These are phyloP conservation scores for Moricandia moricandioides DNA, from an alignment of 345 rosid genomes.

Conservation along the genomic window DNA sequence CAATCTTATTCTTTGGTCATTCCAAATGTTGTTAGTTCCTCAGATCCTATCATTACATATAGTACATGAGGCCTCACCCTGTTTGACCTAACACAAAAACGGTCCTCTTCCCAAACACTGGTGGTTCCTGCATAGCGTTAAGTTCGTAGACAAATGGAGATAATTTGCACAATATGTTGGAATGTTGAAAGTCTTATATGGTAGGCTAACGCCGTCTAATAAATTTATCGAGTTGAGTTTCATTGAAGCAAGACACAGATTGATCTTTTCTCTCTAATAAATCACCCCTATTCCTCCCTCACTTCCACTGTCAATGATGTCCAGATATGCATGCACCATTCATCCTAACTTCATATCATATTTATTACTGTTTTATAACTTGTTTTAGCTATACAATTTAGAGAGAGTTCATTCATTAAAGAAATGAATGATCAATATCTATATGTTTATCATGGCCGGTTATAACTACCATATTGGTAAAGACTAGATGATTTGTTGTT, in stretches of 20 bases:
- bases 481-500: not conserved
- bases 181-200: not conserved
- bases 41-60: conserved; percentile 4
- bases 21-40: too few species aligned
- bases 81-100: conserved; percentile 62
- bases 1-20: too few species aligned
- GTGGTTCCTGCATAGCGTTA: conserved; percentile 72
- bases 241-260: not conserved
- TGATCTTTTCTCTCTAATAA: conserved; percentile 6
- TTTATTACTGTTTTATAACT: too few species aligned
- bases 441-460: not conserved
- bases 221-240: not conserved
- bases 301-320: not conserved
- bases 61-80: conserved; percentile 59
- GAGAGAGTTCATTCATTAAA: not conserved
- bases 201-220: not conserved
- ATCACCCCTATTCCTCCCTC: not conserved
- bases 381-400: too few species aligned
- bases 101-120: conserved; percentile 84
- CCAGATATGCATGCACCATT: not conserved
- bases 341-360: too few species aligned
- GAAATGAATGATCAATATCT: not conserved
- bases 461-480: not conserved
- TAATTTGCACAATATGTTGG: not conserved
- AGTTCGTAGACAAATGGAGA: not conserved